Evolutionary conservation across 176 grass and related monocot species (phyloP), one percentile per base, ranked within the genome.

Genomic region (Typha latifolia): DNA sequence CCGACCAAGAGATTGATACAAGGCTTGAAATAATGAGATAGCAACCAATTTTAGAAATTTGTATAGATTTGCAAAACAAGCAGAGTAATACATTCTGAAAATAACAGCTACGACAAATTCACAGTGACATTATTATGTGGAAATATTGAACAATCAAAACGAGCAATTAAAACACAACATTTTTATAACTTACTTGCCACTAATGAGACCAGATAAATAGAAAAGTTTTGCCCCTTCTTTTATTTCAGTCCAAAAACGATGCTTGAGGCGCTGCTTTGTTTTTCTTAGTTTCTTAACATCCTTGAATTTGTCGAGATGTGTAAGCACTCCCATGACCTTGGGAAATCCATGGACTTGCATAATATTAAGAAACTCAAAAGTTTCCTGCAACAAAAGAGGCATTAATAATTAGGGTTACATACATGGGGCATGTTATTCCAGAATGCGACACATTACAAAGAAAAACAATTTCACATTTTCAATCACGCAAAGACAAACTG

Each of bases 301-400:
- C 82, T 93, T 99, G 76, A 99, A 99, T 55, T 86, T 88, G 79
- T 99, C 94, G 70, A 99, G 79, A 79, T 93, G 78, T 61, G 89
- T 99, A 34, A 99, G 94, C 21, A 99, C 94, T 81, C 94, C 89
- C 85, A 99, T 99, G 72, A 93, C 83, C 67, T 89, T 93, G 29
- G 89, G 94, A 70, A 93, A 99, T 71, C 94, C 94, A 84, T 99
- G 94, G 51, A 86, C 89, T 90, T 92, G 89, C 86, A 99, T 87
- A 61, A 99, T 86, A 67, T 99, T 99, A 56, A 99, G 89, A 73
- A 99, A 99, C 67, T 99, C 94, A 77, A 93, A 99, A 14, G 89
- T 99, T 81, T 99, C 94, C 94, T 99, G 70, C 8, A 65, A 80
- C 88, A 55, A 57, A n/a, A 32, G 52, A 69, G 13, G 51, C 69